Conservation (phyloP, 139 green algal species). For the Coelastrella sp. region DNA sequence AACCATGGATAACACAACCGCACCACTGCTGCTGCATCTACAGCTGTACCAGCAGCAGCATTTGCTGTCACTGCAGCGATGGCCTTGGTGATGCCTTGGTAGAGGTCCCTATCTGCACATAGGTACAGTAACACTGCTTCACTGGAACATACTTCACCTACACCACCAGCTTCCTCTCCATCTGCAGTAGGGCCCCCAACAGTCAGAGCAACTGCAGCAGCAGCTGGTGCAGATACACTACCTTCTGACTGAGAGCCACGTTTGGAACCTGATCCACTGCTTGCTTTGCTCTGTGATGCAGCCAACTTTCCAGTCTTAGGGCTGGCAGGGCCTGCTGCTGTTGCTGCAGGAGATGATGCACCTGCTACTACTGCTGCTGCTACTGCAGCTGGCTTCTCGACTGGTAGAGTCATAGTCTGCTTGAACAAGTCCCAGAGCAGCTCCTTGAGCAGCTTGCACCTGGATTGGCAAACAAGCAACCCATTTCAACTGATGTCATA, state of each 20-base stretch:
- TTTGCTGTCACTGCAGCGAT: constrained; percentile 43
- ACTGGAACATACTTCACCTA: neutral
- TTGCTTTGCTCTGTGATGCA: neutral
- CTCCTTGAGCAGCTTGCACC: constrained; percentile 47
- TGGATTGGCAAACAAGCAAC: neutral
- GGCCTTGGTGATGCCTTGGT: constrained; percentile 66
- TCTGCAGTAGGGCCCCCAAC: no score
- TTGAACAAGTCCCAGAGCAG: constrained; percentile 66
- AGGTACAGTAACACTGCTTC: constrained; percentile 65
- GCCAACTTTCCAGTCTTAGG: neutral
- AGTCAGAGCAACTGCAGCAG: neutral
- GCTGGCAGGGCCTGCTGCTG: no score
- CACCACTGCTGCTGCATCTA: constrained; percentile 45
- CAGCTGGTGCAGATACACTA: neutral
- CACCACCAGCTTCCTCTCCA: neutral
- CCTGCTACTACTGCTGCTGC: neutral
- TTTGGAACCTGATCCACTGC: neutral
- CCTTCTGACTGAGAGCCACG: neutral
- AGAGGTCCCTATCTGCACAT: constrained; percentile 65
- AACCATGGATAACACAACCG: constrained; percentile 61
- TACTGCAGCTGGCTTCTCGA: neutral
- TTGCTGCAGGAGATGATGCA: no score
- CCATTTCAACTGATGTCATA: neutral
- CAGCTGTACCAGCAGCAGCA: constrained; percentile 26
- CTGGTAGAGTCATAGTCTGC: neutral